Evolutionary conservation across 768 basidiomycete genomes (phyloP).

Genomic region (Chalciporus piperatus): DNA sequence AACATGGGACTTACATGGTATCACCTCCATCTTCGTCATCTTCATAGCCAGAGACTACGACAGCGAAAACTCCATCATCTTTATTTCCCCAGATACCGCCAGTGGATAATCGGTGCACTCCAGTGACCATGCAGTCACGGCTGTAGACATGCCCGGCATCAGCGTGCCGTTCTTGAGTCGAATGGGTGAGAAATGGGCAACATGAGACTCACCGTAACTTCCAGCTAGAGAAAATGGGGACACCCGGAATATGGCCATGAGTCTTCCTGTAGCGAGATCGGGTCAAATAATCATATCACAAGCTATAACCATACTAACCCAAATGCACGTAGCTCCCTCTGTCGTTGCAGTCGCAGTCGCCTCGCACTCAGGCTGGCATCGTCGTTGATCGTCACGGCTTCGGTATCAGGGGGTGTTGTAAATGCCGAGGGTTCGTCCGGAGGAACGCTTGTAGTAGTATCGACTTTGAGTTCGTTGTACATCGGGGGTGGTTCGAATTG

Average conservation of each 20-base stretch:
- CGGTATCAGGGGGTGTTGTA: neutral
- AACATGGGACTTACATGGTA: constrained; percentile 17
- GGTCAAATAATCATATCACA: neutral
- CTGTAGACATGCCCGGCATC: neutral
- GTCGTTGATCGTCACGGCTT: too few species aligned
- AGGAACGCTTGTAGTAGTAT: too few species aligned
- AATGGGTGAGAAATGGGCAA: neutral
- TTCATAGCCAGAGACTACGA: constrained; percentile 22
- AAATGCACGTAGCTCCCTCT: neutral
- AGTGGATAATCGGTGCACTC: constrained; percentile 14
- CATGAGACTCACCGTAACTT: constrained; percentile 14
- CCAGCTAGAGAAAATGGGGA: constrained; percentile 23
- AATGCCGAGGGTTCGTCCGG: neutral
- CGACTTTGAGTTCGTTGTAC: too few species aligned
- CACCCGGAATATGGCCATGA: constrained; percentile 26
- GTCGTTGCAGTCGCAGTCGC: neutral
- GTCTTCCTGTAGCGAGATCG: constrained; percentile 9
- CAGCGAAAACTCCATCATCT: constrained; percentile 11
- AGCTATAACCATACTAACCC: neutral
- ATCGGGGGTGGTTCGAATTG: neutral
- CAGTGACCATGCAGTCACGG: constrained; percentile 2
- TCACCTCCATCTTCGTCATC: constrained; percentile 26
- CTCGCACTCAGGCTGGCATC: neutral
- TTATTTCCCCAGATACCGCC: constrained; percentile 22
- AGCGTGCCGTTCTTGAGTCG: too few species aligned